phyloP scores from a whole-genome alignment of 140 eudicot genomes.

The Cichorium intybus region DNA sequence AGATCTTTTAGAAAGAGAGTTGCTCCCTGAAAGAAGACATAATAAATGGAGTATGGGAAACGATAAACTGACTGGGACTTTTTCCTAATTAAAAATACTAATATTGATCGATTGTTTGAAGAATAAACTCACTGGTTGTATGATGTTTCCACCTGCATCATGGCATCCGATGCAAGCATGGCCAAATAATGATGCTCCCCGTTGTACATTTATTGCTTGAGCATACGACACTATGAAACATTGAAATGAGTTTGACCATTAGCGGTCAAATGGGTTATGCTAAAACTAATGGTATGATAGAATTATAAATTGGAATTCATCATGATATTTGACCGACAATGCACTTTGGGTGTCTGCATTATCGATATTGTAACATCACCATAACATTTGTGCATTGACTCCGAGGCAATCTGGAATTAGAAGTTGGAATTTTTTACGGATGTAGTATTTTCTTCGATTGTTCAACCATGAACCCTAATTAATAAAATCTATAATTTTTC shows the following conservation, averaged over 20 bases:
- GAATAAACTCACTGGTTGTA: conserved; percentile 72
- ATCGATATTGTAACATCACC: neutral
- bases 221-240: conserved; percentile 45
- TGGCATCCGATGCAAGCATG: conserved; percentile 96
- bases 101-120: neutral
- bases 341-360: no score
- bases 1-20: conserved; percentile 88
- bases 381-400: neutral
- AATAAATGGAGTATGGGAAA: neutral
- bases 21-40: conserved; percentile 56
- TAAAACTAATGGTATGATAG: neutral
- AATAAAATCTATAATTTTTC: neutral
- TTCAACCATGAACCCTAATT: conserved; percentile 25
- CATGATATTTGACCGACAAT: neutral
- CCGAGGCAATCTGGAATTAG: neutral
- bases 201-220: conserved; percentile 47
- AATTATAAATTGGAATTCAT: neutral
- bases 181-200: conserved; percentile 66
- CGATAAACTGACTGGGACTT: neutral
- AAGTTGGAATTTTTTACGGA: neutral
- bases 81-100: neutral
- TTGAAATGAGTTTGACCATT: neutral
- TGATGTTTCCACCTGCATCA: conserved; percentile 89
- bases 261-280: neutral
- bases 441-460: neutral